Evolutionary conservation across 306 rosid genomes (phyloP), one percentile per base, ranked within the genome.

Genomic region (Trichosanthes truncata): DNA sequence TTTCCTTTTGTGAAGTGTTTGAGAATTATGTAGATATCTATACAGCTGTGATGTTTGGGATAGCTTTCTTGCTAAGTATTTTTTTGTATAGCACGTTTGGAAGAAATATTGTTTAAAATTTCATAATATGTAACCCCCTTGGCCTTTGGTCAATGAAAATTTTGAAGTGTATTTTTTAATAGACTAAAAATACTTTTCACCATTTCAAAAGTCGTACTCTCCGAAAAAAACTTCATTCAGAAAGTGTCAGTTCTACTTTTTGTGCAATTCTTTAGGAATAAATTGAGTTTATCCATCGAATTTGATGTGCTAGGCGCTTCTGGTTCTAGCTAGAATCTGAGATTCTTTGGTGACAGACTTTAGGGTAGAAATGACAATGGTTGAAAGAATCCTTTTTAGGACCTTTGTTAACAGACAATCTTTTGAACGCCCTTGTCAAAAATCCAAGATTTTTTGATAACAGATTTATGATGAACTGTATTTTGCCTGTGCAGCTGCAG

Each of bases 401-500:
- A 45, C 57, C 2, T 25, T 11, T 71, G n/a, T 43, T 23, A 43
- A 25, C 4, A n/a, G 29, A 57, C 17, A 45, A 67, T 68, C 33
- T 21, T 26, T 72, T 48, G n/a, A 48, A 41, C 38, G 7, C 59
- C 56, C 43, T 73, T 25, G 8, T 17, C 20, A 46, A 65, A 65
- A 59, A 59, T 35, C 46, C 48, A 35, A 36, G 15, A 36, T 66
- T 66, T 48, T 36, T 65, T 36, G 48, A 48, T 3, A 66, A 33
- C 48, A 66, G 18, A 29, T 43, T 66, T 8, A 52, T 55, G 41
- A 11, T 74, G 62, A 60, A n/a, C 57, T n/a, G 33, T 79, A 71
- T 75, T 74, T 61, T 56, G 73, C 48, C 78, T 80, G 60, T 85
- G 87, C 91, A 93, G 99, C 82, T 85, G 33, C 88, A 7, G 97